Evolutionary conservation across 805 yeast species (phyloP), one percentile per base, ranked within the genome.

Genomic region (Tetrapisispora arboricola): DNA sequence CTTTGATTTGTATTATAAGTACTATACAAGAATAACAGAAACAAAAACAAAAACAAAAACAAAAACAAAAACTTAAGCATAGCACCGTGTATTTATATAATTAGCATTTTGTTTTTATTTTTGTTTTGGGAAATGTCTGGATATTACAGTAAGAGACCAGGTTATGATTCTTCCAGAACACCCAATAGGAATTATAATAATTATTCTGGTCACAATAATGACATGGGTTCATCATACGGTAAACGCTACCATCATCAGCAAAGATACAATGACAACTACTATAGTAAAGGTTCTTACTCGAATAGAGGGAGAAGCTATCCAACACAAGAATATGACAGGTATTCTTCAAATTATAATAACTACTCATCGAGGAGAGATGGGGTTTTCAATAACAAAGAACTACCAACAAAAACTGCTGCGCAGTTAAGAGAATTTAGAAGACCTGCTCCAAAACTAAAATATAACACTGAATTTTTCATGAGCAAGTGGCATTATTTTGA

Each of bases 61-160:
- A n/a, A n/a, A n/a, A n/a, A n/a, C n/a, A n/a, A n/a, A n/a, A n/a
- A n/a, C n/a, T n/a, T n/a, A n/a, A n/a, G n/a, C n/a, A n/a, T n/a
- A n/a, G n/a, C n/a, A n/a, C n/a, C 13, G 27, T 25, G 27, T 18
- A 30, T 12, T 30, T 11, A 30, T 3, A 12, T 12, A 28, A 13
- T n/a, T 6, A 10, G 12, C 7, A 8, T 16, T 29, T 16, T 15
- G 16, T 16, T 13, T 16, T 7, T 17, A 12, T 12, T 16, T 4
- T 16, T 22, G 3, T n/a, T 16, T 17, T 24, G n/a, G 18, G 29
- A 22, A 22, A 30, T 36, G 32, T 13, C 29, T 28, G 37, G 48
- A 9, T 44, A 58, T 8, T 49, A 51, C 3, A 45, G 50, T 9
- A 56, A 65, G 4, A 65, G 64, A 43, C 71, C 68, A 48, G 11